Conservation (phyloP, 441 rosid genomes). For the Corymbia calophylla region DNA sequence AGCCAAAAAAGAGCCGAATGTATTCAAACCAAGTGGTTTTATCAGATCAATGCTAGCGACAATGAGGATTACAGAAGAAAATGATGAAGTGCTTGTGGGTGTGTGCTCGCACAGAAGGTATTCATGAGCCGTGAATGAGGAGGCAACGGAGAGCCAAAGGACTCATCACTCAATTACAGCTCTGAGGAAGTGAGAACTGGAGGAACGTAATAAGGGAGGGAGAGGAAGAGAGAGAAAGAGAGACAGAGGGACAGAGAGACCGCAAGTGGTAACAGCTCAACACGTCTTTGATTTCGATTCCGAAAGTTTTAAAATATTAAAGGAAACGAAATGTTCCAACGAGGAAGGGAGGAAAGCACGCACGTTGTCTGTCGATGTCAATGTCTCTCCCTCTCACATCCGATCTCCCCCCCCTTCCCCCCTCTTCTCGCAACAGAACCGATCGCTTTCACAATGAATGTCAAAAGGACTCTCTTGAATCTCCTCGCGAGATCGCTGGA, state of each 20-base stretch:
- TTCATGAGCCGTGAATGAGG: not conserved
- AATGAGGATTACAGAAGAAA: not conserved
- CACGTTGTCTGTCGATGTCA: not conserved
- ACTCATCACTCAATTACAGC: conserved; percentile 32
- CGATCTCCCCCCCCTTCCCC: not conserved
- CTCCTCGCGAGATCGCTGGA: not conserved
- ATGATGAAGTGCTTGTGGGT: not conserved
- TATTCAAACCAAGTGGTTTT: not conserved
- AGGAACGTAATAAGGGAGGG: not conserved
- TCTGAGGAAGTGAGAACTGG: not conserved
- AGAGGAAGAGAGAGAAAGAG: conserved; percentile 2
- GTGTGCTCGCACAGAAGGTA: not conserved
- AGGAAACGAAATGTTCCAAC: not conserved
- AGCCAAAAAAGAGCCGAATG: not conserved
- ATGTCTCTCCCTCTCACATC: not conserved
- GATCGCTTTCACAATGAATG: not conserved
- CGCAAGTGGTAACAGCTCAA: conserved; percentile 45
- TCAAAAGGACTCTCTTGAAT: not conserved
- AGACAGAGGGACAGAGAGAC: conserved; percentile 6
- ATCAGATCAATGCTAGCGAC: not conserved
- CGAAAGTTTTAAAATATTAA: not conserved
- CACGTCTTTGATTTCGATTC: conserved; percentile 45
- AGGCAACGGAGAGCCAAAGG: not conserved
- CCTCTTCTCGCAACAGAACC: not conserved
- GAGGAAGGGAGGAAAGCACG: not conserved